Evolutionary conservation across 176 grass and related monocot species (phyloP).

Genomic region (Cenchrus fungigraminus): DNA sequence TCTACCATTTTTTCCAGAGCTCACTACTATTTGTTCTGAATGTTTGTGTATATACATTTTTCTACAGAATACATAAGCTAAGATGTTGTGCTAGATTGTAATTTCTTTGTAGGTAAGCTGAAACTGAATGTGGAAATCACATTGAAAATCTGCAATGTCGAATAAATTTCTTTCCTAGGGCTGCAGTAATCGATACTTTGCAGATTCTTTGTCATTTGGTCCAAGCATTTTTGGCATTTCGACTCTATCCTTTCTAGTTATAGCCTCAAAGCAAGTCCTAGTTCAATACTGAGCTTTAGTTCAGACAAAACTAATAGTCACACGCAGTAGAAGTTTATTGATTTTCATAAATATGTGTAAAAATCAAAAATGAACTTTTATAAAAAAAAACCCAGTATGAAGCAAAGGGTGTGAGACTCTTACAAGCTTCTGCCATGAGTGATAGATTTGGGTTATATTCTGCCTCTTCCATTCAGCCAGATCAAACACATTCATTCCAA

Average conservation of each 20-base stretch:
- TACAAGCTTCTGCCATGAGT: constrained; percentile 83
- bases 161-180: not conserved
- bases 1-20: not conserved
- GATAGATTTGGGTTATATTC: constrained; percentile 79
- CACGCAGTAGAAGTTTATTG: not conserved
- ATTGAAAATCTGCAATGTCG: not conserved
- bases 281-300: not conserved
- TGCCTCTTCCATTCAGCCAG: constrained; percentile 83
- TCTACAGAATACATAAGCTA: not conserved
- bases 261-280: constrained; percentile 1
- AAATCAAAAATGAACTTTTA: constrained; percentile 1
- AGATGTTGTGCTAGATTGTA: not conserved
- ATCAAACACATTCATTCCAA: constrained; percentile 96
- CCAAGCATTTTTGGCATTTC: not conserved
- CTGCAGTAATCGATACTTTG: not conserved
- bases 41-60: not conserved
- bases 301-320: not conserved
- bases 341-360: not conserved
- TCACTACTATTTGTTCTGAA: not conserved
- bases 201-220: constrained; percentile 1
- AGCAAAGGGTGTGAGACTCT: constrained; percentile 30
- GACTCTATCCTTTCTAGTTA: not conserved
- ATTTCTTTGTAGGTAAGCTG: not conserved
- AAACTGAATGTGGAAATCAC: not conserved
- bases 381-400: constrained; percentile 8